Evolutionary conservation across 208 protist species (phyloP).

Genomic region (Borovskyia barvae): DNA sequence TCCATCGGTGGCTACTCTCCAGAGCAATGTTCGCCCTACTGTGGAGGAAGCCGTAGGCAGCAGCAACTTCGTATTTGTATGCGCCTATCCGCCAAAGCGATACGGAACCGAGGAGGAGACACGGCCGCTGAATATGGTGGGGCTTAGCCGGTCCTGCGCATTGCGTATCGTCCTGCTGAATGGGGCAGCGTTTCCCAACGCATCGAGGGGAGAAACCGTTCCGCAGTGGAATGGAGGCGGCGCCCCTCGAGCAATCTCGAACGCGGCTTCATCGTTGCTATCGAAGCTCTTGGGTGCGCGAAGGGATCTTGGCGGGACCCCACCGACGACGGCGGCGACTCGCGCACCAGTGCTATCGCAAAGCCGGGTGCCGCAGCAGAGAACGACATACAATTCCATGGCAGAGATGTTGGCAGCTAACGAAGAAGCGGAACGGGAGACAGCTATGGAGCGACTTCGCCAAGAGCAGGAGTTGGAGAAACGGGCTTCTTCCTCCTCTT

Average conservation of each 20-base stretch:
- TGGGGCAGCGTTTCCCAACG: conserved; percentile 1
- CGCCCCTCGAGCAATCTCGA: conserved; percentile 6
- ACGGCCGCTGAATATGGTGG: conserved; percentile 33
- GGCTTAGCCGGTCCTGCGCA: conserved; percentile 35
- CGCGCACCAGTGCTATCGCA: background rate
- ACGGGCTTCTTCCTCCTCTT: background rate
- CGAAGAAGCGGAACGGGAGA: conserved; percentile 33
- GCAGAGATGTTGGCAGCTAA: conserved; percentile 43
- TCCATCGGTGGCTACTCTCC: conserved; percentile 37
- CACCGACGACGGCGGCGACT: background rate
- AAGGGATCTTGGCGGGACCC: background rate
- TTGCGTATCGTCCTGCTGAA: conserved; percentile 55
- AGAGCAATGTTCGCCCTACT: conserved; percentile 36
- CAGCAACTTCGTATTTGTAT: conserved; percentile 51
- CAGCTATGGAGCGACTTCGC: conserved; percentile 20
- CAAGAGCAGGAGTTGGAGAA: conserved; percentile 22
- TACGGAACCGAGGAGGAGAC: conserved; percentile 50
- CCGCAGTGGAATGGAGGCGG: conserved; percentile 3
- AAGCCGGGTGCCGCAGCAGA: conserved; percentile 3
- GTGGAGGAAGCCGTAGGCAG: conserved; percentile 29
- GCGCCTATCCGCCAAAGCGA: conserved; percentile 45
- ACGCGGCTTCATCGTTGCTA: conserved; percentile 21
- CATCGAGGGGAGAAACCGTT: background rate
- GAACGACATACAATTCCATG: conserved; percentile 40
- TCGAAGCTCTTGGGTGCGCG: conserved; percentile 6